Evolutionary conservation across 116 monocot genomes (phyloP).

Genomic region (Iris pallida): DNA sequence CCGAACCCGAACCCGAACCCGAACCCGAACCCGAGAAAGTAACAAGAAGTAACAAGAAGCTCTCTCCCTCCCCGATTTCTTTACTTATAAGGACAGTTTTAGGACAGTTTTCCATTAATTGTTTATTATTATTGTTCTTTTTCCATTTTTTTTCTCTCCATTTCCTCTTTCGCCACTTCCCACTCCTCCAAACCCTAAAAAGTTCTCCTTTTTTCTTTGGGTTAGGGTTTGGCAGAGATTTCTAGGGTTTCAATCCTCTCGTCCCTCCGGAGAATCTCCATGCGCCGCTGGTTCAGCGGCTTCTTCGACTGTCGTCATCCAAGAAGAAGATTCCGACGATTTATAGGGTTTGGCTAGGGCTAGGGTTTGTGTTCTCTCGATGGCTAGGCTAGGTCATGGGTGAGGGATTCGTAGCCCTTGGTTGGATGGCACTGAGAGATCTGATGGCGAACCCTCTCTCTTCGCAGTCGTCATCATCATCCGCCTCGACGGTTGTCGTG

Average conservation of each 20-base stretch:
- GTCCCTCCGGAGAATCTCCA: constrained; percentile 14
- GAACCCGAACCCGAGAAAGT: too few species aligned
- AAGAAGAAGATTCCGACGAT: background rate
- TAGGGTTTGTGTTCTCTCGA: constrained; percentile 4
- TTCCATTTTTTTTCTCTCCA: too few species aligned
- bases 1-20: too few species aligned
- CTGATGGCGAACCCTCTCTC: constrained; percentile 67
- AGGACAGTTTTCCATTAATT: too few species aligned
- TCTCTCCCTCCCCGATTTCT: too few species aligned
- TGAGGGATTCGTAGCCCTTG: constrained; percentile 6
- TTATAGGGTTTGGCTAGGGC: background rate
- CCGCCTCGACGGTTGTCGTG: constrained; percentile 8
- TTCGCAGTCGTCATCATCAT: constrained; percentile 36
- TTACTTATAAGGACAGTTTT: too few species aligned
- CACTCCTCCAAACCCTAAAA: too few species aligned
- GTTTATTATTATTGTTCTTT: too few species aligned
- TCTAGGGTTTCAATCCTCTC: background rate
- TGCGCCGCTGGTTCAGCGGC: constrained; percentile 32
- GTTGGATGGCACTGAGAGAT: constrained; percentile 88
- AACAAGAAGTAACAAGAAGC: too few species aligned
- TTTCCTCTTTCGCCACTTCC: too few species aligned
- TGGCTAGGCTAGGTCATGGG: constrained; percentile 1
- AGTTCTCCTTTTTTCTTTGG: too few species aligned
- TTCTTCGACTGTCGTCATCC: constrained; percentile 20
- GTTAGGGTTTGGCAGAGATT: too few species aligned